Base-by-base conservation (phyloP, 306 rosid species). In the Malus domestica region DNA sequence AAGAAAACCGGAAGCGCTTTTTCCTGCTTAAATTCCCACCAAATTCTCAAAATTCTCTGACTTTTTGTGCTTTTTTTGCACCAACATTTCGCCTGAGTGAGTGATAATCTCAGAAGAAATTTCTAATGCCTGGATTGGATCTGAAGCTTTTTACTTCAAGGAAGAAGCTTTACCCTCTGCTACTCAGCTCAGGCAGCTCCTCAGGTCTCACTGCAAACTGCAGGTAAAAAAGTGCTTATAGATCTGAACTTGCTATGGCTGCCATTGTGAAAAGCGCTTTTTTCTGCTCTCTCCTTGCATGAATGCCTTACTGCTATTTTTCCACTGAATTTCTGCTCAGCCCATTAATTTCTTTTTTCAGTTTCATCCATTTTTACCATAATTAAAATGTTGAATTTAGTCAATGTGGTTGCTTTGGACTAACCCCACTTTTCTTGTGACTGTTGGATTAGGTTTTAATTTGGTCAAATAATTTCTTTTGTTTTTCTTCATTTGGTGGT, bases 161-260 rank as follows among this genome's bases (percentile, higher is more conserved):
- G 25, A 72, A 10, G 78, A 35, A 73, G 85, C 76, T 82, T 46
- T 40, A 69, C 76, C 64, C 73, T 76, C 25, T 71, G 79, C 70
- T 80, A 77, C 74, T 80, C 61, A 72, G 67, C 76, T 79, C 33
- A 16, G 57, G 32, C 76, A 45, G 27, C 66, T 49, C 55, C 55
- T 70, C 49, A 49, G 80, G 58, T 76, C 79, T 72, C 13, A 67
- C 23, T 29, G 61, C 46, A 29, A 8, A 74, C 61, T 62, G 60
- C 71, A 72, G 81, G 85, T 81, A 46, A 35, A 57, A 29, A 1
- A 45, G 64, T 62, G 78, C 81, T 80, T 76, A 80, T 76, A 83
- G 92, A 89, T 91, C 97, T 88, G 93, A 49, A 75, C 3, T 61
- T 45, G 46, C 32, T 19, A 10, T 25, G 29, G 7, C 59, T 60